phyloP scores from a whole-genome alignment of 768 basidiomycete species.

The Wakefieldia striispora region DNA sequence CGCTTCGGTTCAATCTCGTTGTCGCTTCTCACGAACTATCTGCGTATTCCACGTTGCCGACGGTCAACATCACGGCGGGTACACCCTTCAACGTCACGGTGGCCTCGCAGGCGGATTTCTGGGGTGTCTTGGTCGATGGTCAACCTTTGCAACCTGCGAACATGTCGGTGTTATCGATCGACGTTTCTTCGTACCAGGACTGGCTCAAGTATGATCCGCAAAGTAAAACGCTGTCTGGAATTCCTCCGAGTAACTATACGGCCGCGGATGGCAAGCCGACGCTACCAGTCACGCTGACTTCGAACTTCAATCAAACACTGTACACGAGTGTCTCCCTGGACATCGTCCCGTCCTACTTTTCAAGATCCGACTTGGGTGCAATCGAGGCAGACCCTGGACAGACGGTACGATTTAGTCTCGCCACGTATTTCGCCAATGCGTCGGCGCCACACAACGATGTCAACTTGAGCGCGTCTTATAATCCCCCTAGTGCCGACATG shows the following conservation, averaged over 20 bases:
- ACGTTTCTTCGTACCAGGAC: conserved; percentile 50
- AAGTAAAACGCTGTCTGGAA: conserved; percentile 61
- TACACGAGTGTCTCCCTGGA: conserved; percentile 62
- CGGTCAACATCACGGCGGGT: conserved; percentile 68
- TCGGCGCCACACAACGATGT: conserved; percentile 41
- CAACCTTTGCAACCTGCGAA: conserved; percentile 54
- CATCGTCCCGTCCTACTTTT: conserved; percentile 74
- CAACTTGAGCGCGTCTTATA: conserved; percentile 53
- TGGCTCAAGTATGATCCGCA: conserved; percentile 63
- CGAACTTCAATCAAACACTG: conserved; percentile 67
- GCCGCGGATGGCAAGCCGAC: conserved; percentile 33
- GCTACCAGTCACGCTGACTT: conserved; percentile 61
- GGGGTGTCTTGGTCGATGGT: conserved; percentile 63
- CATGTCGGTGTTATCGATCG: conserved; percentile 54
- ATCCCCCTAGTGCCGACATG: conserved; percentile 45
- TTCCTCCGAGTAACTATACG: conserved; percentile 47
- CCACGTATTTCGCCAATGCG: conserved; percentile 52
- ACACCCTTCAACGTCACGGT: conserved; percentile 52
- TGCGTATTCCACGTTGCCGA: conserved; percentile 45
- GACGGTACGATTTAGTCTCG: conserved; percentile 51
- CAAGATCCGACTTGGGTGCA: conserved; percentile 51
- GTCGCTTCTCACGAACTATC: conserved; percentile 71
- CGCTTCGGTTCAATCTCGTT: conserved; percentile 61
- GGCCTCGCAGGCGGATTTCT: conserved; percentile 55
- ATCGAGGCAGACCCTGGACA: conserved; percentile 52